These are phyloP conservation scores for Penicillium sp. DNA, from an alignment of 2,329 filamentous ascomycete species.

Conservation along the genomic window DNA sequence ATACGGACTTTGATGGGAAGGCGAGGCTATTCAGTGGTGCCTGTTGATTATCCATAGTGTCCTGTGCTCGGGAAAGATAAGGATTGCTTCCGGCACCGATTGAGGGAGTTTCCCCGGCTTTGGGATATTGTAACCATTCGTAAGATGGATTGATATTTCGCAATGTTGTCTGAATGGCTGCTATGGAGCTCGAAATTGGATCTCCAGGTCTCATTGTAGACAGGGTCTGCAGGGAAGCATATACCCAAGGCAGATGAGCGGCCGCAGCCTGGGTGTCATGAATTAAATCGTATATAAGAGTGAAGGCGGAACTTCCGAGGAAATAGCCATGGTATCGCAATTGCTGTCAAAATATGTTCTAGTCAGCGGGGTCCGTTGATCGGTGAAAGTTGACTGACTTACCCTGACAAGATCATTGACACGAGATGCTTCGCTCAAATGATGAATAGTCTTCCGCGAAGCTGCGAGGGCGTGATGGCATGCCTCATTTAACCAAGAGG, in stretches of 20 bases:
- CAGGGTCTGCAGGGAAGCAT: slow-evolving; percentile 38
- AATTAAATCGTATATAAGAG: slow-evolving; percentile 46
- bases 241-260: slow-evolving; percentile 46
- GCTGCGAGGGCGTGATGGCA: slow-evolving; percentile 45
- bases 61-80: neutral
- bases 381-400: neutral
- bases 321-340: slow-evolving; percentile 49
- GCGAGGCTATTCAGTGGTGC: neutral
- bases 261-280: slow-evolving; percentile 38
- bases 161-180: slow-evolving; percentile 34
- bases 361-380: neutral
- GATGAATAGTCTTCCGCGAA: slow-evolving; percentile 43
- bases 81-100: neutral
- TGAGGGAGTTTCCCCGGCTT: neutral
- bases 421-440: slow-evolving; percentile 42
- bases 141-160: slow-evolving; percentile 32
- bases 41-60: neutral
- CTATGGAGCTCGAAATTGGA: slow-evolving; percentile 29
- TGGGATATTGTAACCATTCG: slow-evolving; percentile 22
- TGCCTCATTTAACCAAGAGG: slow-evolving; percentile 46
- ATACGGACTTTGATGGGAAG: neutral
- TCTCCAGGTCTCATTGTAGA: slow-evolving; percentile 36
- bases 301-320: slow-evolving; percentile 43
- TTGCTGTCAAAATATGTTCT: slow-evolving; percentile 30
- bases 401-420: slow-evolving; percentile 44